Base-by-base conservation (phyloP, 495 filamentous ascomycete genomes). In the Chaetomidium leptoderma region DNA sequence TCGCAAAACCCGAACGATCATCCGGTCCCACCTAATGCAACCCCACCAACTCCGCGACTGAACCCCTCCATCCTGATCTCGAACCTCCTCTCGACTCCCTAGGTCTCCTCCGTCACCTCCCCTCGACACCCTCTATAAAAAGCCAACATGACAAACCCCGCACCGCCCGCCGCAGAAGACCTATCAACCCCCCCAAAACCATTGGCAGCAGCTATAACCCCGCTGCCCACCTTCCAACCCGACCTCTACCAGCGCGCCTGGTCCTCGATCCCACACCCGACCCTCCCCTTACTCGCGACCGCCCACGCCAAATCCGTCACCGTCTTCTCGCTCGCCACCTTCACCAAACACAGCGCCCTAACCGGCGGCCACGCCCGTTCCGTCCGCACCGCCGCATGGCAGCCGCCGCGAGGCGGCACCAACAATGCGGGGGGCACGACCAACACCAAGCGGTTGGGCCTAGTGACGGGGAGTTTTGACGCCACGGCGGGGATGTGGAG, bases 381-480 rank as follows among this genome's bases (percentile, higher is more conserved):
- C 57, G 82, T 98, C 13, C 83, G 93, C 39, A 79, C 83, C 40
- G 81, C 82, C 11, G 86, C 89, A 35, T 98, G 93, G 93, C 91
- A 93, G 70, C 92, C 92, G 6, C 52, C 32, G 1, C 24, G 19
- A 6, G 47, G 48, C 43, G 68, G 36, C 66, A 74, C 26, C 78
- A 83, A 40, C 79, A 87, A 17, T 39, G n/a, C 29, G 30, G 17
- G 27, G 14, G 16, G 27, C 4, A 48, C 24, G 13, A 8, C 10
- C 3, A 32, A 19, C 7, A 21, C 16, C 6, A 49, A 35, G 39
- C 33, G 51, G 62, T 84, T 85, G 55, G 86, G 91, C 33, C 76
- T 97, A n/a, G 91, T 91, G 0, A 96, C 91, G 2, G 92, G 90
- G 10, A 88, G 84, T 63, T 97, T 97, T 71, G 92, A 97, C 67